Evolutionary conservation across 2,329 filamentous ascomycete genomes (phyloP), one percentile per base, ranked within the genome.

Genomic region (Beauveria bassiana): DNA sequence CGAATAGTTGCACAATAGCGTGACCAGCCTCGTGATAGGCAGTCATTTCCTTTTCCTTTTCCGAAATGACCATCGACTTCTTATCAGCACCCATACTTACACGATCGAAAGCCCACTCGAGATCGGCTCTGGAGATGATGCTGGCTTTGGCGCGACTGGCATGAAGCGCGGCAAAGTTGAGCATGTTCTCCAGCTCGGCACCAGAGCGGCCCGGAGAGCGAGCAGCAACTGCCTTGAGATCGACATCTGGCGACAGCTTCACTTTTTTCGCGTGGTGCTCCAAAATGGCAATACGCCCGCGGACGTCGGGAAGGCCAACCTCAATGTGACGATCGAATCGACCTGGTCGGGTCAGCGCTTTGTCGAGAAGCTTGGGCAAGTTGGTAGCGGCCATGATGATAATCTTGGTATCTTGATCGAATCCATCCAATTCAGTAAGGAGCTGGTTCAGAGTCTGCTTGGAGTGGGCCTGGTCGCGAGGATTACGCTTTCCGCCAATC

Each of bases 381-480:
- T 99, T 99, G 65, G 95, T 99, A 3, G 95, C 95, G 56, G 89
- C 95, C 64, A 99, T 88, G 70, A 99, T 93, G 70, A 99, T 96
- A 31, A 99, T 92, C 65, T 93, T 91, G 65, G 88, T 95, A 70
- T 90, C 91, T 72, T 97, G 93, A 62, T 96, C 92, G 70, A 99
- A 99, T 26, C 96, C 96, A 69, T 99, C 96, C 45, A 99, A 84
- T 73, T 99, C 95, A 20, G 96, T 98, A 62, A 99, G 84, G 59
- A 99, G 84, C 76, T 99, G 95, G 72, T 99, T 99, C 65, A 99
- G 82, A 0, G 95, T 99, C 76, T 99, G 96, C 74, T 97, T 97
- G 66, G 93, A 90, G 72, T 99, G 96, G 16, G 92, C 91, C 28
- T 93, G 91, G 74, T 99, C 96, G 62, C 92, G 83, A 53, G 95